Evolutionary conservation across 495 filamentous ascomycete genomes (phyloP), one percentile per base, ranked within the genome.

Genomic region (Hypoxylon intermedium): DNA sequence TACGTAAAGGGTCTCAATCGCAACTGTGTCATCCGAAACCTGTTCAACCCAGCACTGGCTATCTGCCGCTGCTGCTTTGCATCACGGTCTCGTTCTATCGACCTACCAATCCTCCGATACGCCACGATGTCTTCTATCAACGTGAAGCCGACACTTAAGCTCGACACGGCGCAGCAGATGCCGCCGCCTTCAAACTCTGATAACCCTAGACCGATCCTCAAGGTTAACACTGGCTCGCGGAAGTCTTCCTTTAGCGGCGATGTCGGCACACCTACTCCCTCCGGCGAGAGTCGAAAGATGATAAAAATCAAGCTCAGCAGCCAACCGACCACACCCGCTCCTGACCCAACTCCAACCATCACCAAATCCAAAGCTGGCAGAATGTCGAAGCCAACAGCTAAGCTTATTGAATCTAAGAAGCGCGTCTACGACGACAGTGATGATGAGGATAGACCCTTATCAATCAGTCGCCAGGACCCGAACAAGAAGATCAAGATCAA

Each of bases 291-390:
- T 13, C 58, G 55, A 2, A 86, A 83, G 69, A 80, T 86, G 69
- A 80, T 86, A 45, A 85, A 81, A 63, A 74, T 88, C 20, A 85
- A 81, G 59, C 53, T 86, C 65, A 68, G 63, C 45, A 75, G 68
- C 4, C 72, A 72, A 42, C 78, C 80, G 2, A 58, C 72, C n/a
- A 81, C 80, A 0, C 79, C 81, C 3, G 73, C 77, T 20, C 19
- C 53, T 24, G 21, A 50, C 54, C 42, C 50, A 9, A 40, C 63
- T 19, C 59, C 71, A 9, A 70, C 53, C 19, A 20, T 63, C 19
- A 64, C 70, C 13, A 82, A 77, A 51, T 79, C 79, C 3, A 83
- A 84, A 46, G 75, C 81, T 0, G 77, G 75, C 1, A 66, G 79
- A 31, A 71, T 76, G 1, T 66, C 74, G 11, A 83, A 83, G 55